phyloP scores from a whole-genome alignment of 192 early-diverging fungal species.

The Backusella macrospora region DNA sequence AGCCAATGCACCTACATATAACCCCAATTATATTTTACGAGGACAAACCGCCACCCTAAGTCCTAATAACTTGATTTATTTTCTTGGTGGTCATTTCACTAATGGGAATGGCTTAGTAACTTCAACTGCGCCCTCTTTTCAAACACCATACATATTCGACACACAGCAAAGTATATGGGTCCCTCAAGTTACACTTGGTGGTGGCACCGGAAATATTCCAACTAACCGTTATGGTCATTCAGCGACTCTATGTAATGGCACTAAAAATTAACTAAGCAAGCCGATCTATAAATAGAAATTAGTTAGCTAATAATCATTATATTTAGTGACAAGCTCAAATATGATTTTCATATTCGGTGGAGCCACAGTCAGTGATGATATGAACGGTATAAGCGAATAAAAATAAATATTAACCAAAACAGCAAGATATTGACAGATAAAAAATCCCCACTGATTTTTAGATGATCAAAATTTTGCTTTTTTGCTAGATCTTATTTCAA shows the following conservation, averaged over 20 bases:
- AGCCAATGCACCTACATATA: neutral
- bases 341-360: constrained; percentile 7
- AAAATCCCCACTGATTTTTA: neutral
- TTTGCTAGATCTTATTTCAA: neutral
- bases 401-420: neutral
- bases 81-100: neutral
- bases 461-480: neutral
- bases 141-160: neutral
- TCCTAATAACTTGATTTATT: neutral
- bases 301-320: neutral
- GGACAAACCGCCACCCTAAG: neutral
- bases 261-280: neutral
- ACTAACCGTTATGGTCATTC: neutral
- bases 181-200: neutral
- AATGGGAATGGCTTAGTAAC: neutral
- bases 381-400: neutral
- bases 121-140: neutral
- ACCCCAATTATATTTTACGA: neutral
- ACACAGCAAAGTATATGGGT: neutral
- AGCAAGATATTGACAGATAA: neutral
- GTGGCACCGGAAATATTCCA: neutral
- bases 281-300: neutral
- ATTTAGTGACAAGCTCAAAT: neutral
- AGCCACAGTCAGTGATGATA: neutral
- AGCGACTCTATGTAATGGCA: neutral